phyloP scores from a whole-genome alignment of 495 filamentous ascomycete species.

The Annulohypoxylon nitens region DNA sequence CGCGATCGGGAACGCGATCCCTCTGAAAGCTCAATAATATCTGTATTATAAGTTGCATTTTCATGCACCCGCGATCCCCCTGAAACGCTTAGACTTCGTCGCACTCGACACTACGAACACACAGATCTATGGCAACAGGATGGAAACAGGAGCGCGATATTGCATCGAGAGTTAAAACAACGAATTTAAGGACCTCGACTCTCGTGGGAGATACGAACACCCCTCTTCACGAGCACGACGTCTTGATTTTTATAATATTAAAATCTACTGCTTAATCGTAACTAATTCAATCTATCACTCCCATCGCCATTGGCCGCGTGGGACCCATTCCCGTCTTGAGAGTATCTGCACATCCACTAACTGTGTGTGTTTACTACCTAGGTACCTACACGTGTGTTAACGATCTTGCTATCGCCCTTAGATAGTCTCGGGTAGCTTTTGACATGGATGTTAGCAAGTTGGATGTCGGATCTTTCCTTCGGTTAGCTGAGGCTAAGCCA shows the following conservation, averaged over 20 bases:
- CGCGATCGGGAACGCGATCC: constrained; percentile 7
- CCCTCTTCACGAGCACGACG: not conserved
- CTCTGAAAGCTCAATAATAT: not conserved
- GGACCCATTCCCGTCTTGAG: not conserved
- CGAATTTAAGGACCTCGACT: not conserved
- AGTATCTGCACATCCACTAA: not conserved
- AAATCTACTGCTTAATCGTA: not conserved
- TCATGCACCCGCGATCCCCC: constrained; percentile 16
- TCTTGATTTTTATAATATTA: not conserved
- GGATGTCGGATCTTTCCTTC: not conserved
- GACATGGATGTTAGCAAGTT: constrained; percentile 19
- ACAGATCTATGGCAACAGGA: not conserved
- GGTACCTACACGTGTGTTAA: constrained; percentile 12
- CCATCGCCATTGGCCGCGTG: not conserved
- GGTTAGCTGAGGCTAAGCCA: constrained; percentile 21
- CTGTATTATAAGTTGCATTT: constrained; percentile 26
- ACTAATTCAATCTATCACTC: not conserved
- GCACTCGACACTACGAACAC: constrained; percentile 9
- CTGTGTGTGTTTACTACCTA: not conserved
- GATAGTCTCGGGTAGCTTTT: constrained; percentile 20
- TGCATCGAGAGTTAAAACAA: not conserved
- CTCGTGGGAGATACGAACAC: not conserved
- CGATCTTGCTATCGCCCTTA: constrained; percentile 27
- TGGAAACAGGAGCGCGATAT: not conserved
- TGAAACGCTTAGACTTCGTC: constrained; percentile 31